Percentiles rank a stretch among this genome's conserved stretches.
Evolutionary conservation across 2,329 filamentous ascomycete genomes (phyloP).

Genomic region (Fusarium fracticaudum): DNA sequence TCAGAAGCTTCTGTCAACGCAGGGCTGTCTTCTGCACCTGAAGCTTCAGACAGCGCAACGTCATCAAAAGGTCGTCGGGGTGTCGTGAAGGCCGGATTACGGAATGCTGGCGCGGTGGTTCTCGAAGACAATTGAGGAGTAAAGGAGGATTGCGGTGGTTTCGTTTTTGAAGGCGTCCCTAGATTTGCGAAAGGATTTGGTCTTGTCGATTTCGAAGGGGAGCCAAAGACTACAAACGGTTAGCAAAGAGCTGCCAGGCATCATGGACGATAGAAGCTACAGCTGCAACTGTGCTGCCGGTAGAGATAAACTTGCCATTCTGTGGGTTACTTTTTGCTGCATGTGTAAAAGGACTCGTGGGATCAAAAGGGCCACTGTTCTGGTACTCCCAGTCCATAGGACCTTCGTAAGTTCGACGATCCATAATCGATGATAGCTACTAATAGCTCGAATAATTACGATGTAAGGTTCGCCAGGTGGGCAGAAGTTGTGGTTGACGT

Average conservation of each 20-base stretch:
- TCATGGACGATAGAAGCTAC: background rate
- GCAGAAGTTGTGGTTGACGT: background rate
- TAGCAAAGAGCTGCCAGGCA: slow-evolving; percentile 22
- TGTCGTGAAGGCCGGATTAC: slow-evolving; percentile 72
- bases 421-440: slow-evolving; percentile 50
- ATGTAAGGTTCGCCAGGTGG: background rate
- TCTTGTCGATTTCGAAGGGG: slow-evolving; percentile 50
- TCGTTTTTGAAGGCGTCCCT: slow-evolving; percentile 54
- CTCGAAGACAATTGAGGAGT: slow-evolving; percentile 54
- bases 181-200: slow-evolving; percentile 50
- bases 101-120: slow-evolving; percentile 62
- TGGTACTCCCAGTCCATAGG: slow-evolving; percentile 76
- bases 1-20: slow-evolving; percentile 67
- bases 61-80: slow-evolving; percentile 67
- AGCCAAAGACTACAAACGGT: slow-evolving; percentile 47
- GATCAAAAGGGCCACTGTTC: slow-evolving; percentile 65
- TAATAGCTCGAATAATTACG: slow-evolving; percentile 19
- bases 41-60: slow-evolving; percentile 63
- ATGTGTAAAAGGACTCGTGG: slow-evolving; percentile 69
- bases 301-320: slow-evolving; percentile 51
- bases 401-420: slow-evolving; percentile 66
- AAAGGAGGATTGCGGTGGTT: slow-evolving; percentile 58
- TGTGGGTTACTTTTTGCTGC: slow-evolving; percentile 54
- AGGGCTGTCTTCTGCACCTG: slow-evolving; percentile 69
- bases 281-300: background rate